A percentile compares a stretch with the other conserved stretches of the same genome.
phyloP scores from a whole-genome alignment of 2,329 filamentous ascomycete genomes.

The Ceratocystis lukuohia region DNA sequence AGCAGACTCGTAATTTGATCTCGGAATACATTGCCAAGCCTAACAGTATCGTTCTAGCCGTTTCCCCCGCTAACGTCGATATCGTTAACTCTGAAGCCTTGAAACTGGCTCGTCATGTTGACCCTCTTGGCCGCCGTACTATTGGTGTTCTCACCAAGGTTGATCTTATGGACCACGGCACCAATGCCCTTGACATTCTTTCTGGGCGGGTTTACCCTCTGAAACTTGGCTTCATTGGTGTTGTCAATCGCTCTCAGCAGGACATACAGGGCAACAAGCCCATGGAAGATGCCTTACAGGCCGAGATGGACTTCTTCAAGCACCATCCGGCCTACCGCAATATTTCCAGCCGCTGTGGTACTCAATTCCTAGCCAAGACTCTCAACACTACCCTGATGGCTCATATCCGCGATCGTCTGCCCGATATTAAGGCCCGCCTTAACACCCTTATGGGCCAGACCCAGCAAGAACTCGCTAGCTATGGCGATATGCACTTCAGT shows the following conservation, averaged over 20 bases:
- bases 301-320: slow-evolving; percentile 89
- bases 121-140: slow-evolving; percentile 82
- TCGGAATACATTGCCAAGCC: slow-evolving; percentile 98
- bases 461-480: slow-evolving; percentile 93
- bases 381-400: slow-evolving; percentile 91
- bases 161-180: slow-evolving; percentile 97
- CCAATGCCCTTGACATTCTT: slow-evolving; percentile 94
- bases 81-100: slow-evolving; percentile 96
- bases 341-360: slow-evolving; percentile 86
- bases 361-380: slow-evolving; percentile 85
- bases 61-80: slow-evolving; percentile 94
- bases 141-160: slow-evolving; percentile 96
- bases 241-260: slow-evolving; percentile 95
- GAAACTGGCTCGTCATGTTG: slow-evolving; percentile 92
- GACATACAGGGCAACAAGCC: slow-evolving; percentile 94
- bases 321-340: slow-evolving; percentile 96
- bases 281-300: slow-evolving; percentile 79
- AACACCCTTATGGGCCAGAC: slow-evolving; percentile 99
- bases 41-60: slow-evolving; percentile 93
- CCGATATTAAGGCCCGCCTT: slow-evolving; percentile 93
- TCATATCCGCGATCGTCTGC: slow-evolving; percentile 87
- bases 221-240: slow-evolving; percentile 94
- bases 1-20: slow-evolving; percentile 91
- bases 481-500: slow-evolving; percentile 94
- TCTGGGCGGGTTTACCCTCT: slow-evolving; percentile 91